phyloP scores from a whole-genome alignment of 805 yeast genomes.

The Candida namnaoensis region DNA sequence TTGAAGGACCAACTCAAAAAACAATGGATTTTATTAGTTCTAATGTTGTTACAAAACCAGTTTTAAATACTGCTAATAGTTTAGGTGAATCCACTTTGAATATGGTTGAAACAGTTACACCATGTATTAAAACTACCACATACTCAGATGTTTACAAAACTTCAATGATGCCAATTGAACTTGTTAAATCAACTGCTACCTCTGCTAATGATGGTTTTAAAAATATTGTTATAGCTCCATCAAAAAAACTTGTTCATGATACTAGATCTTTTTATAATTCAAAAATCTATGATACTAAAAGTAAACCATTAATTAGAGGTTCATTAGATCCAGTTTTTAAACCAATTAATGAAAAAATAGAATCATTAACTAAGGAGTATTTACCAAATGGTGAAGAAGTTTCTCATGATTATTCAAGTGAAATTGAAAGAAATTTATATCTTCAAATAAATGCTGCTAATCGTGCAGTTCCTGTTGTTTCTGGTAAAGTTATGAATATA shows the following conservation, averaged over 20 bases:
- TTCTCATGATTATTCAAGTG: slow-evolving; percentile 41
- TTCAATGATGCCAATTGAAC: slow-evolving; percentile 32
- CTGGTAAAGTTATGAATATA: slow-evolving; percentile 16
- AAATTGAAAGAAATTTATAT: slow-evolving; percentile 42
- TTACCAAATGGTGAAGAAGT: slow-evolving; percentile 38
- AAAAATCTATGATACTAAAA: slow-evolving; percentile 45
- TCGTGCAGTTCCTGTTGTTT: slow-evolving; percentile 27
- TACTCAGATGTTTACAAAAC: slow-evolving; percentile 47
- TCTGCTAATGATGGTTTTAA: slow-evolving; percentile 23
- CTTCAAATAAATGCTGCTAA: slow-evolving; percentile 29
- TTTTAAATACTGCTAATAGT: slow-evolving; percentile 39
- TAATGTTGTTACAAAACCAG: slow-evolving; percentile 30
- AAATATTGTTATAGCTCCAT: slow-evolving; percentile 34
- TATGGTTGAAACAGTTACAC: slow-evolving; percentile 49
- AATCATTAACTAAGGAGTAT: slow-evolving; percentile 30
- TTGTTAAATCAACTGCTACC: slow-evolving; percentile 25
- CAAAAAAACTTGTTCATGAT: slow-evolving; percentile 35
- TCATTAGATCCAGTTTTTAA: slow-evolving; percentile 51
- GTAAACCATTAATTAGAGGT: slow-evolving; percentile 56
- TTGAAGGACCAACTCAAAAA: slow-evolving; percentile 21
- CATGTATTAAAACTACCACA: slow-evolving; percentile 48
- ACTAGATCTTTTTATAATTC: slow-evolving; percentile 43
- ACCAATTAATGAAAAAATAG: slow-evolving; percentile 52
- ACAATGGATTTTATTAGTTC: slow-evolving; percentile 20
- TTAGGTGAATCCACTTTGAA: slow-evolving; percentile 46